Conservation (phyloP, 108 stramenopile species). For the Schizochytrium sp. region DNA sequence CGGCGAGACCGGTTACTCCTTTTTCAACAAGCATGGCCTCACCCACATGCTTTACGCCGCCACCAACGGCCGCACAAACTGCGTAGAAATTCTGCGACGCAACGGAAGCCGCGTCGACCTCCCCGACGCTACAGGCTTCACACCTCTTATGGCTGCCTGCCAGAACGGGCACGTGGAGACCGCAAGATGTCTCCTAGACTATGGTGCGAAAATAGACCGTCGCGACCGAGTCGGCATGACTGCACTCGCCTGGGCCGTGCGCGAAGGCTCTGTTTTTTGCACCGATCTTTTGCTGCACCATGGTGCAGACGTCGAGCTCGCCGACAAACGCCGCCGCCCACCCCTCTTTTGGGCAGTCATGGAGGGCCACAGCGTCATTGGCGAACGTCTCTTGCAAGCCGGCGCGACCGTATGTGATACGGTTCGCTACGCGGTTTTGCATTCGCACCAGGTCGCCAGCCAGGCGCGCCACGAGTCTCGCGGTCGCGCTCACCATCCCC, state of each 20-base stretch:
- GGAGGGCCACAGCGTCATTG: not conserved
- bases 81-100: not conserved
- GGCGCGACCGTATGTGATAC: not conserved
- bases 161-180: not conserved
- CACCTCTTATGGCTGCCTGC: not conserved
- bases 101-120: not conserved
- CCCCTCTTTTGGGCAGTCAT: not conserved
- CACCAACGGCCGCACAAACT: not conserved
- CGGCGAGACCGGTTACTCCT: not conserved
- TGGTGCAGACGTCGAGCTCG: not conserved
- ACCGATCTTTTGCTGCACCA: not conserved
- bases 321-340: not conserved
- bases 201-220: not conserved
- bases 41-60: slow-evolving; percentile 16
- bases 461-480: not conserved
- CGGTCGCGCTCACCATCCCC: not conserved
- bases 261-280: not conserved
- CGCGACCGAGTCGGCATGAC: not conserved
- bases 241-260: not conserved
- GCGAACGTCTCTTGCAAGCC: not conserved
- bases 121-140: not conserved
- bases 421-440: not conserved
- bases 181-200: not conserved
- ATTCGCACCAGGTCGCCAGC: not conserved
- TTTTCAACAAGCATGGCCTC: not conserved